Evolutionary conservation across 176 grass and related monocot species (phyloP), one percentile per base, ranked within the genome.

Genomic region (Aegilops longissima): DNA sequence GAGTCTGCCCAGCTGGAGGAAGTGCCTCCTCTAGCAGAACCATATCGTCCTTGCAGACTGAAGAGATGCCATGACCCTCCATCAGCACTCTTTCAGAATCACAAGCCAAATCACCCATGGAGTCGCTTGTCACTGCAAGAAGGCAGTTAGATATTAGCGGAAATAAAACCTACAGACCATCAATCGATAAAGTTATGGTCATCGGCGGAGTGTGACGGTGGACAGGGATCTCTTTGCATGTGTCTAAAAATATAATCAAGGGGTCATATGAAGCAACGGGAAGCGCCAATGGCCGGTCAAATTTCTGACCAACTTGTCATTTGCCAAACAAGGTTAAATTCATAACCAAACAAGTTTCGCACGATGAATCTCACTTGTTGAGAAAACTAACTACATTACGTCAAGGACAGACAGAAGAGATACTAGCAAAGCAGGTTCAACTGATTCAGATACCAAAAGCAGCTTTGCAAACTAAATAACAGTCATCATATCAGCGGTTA

Each of bases 31-130:
- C 64, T 16, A 35, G 23, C 61, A 49, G 25, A 82, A 23, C 17
- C 11, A 10, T n/a, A 10, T 9, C 42, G 8, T 82, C 63, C 79
- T 51, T 31, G 36, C 36, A 21, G 21, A 42, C 11, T 0, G 12
- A 49, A 69, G 63, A 52, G 64, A 2, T 0, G 12, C 5, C 9
- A 0, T 47, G 14, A 68, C 6, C 38, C 64, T 68, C 79, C 64
- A 66, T 66, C 5, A 18, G 40, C n/a, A 9, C 27, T 52, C 17
- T 5, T 82, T 82, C 80, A 34, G 80, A 82, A 70, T 33, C 80
- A 82, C 45, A 56, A 70, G 30, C 20, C 18, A 70, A 35, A 69
- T 82, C 29, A 35, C 42, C 65, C 65, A 82, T 82, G 27, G n/a
- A 68, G 63, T 34, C 42, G 6, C 5, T 70, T 24, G 12, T 11